phyloP scores from a whole-genome alignment of 1,139 yeast species.

The Hansenula lynferdii region DNA sequence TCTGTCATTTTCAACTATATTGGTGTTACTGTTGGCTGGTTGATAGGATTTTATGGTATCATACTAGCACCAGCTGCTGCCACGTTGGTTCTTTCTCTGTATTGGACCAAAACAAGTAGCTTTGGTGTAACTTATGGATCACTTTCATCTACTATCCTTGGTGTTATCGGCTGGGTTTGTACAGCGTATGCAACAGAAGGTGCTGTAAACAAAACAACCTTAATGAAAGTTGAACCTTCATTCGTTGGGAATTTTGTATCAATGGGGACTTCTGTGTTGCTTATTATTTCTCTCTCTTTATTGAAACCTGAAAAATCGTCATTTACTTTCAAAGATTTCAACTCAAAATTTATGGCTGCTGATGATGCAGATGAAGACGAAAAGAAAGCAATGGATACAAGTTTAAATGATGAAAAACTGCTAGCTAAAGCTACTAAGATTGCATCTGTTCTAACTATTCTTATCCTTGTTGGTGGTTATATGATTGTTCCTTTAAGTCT shows the following conservation, averaged over 20 bases:
- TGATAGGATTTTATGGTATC: conserved; percentile 32
- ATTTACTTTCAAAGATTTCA: no score
- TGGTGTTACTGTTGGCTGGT: conserved; percentile 30
- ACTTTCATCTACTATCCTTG: conserved; percentile 40
- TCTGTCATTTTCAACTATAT: conserved; percentile 32
- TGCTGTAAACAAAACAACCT: conserved; percentile 23
- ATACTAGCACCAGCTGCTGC: conserved; percentile 33
- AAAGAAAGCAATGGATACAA: conserved; percentile 22
- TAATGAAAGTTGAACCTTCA: conserved; percentile 29
- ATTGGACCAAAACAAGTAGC: conserved; percentile 46
- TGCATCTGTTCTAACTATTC: conserved; percentile 22
- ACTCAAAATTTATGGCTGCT: no score
- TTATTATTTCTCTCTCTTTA: conserved; percentile 25
- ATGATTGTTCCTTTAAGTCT: conserved; percentile 27
- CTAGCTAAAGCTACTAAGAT: conserved; percentile 25
- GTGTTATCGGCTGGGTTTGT: conserved; percentile 45
- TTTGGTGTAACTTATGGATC: conserved; percentile 40
- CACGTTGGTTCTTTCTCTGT: conserved; percentile 32
- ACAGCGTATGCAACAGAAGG: conserved; percentile 32
- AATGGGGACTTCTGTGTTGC: conserved; percentile 25
- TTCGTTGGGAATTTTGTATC: conserved; percentile 32
- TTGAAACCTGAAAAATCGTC: conserved; percentile 31
- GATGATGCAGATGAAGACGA: conserved; percentile 34
- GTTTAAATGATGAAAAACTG: conserved; percentile 20
- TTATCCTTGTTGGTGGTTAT: conserved; percentile 28